These are phyloP conservation scores for Phanerochaete carnosa DNA, from an alignment of 768 basidiomycete species.

Conservation along the genomic window DNA sequence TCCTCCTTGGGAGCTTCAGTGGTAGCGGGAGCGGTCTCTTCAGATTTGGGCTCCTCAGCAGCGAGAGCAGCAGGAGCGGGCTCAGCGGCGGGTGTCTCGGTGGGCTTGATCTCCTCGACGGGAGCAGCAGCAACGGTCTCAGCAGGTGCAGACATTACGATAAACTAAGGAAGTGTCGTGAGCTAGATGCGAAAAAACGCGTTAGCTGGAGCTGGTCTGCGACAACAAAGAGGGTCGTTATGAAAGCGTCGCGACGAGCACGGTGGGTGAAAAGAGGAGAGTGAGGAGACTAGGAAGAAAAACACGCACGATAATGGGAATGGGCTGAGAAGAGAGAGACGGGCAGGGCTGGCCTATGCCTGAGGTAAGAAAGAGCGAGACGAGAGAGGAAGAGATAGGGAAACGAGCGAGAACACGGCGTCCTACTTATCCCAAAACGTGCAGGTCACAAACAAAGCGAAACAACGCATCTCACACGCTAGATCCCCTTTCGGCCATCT, in stretches of 20 bases:
- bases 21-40: constrained; percentile 31
- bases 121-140: constrained; percentile 48
- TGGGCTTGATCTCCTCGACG: constrained; percentile 53
- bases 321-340: constrained; percentile 60
- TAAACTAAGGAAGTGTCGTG: constrained; percentile 43
- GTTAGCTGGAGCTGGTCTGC: constrained; percentile 7
- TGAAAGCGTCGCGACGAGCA: constrained; percentile 9
- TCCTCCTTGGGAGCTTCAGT: constrained; percentile 42
- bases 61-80: constrained; percentile 26
- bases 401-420: constrained; percentile 26
- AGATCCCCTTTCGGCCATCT: constrained; percentile 7
- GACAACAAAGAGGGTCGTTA: constrained; percentile 12
- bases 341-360: constrained; percentile 39
- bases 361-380: constrained; percentile 26
- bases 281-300: constrained; percentile 10
- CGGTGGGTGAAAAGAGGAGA: background rate
- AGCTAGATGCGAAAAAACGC: constrained; percentile 36
- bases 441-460: constrained; percentile 32
- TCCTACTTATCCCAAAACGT: constrained; percentile 35
- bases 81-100: constrained; percentile 35
- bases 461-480: constrained; percentile 16
- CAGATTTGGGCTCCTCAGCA: constrained; percentile 39
- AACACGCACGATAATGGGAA: constrained; percentile 46
- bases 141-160: constrained; percentile 78
- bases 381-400: constrained; percentile 33